A percentile compares a stretch with the other conserved stretches of the same genome.
Conservation (phyloP, 1,284 basidiomycete genomes). For the Ceratobasidium sp. region DNA sequence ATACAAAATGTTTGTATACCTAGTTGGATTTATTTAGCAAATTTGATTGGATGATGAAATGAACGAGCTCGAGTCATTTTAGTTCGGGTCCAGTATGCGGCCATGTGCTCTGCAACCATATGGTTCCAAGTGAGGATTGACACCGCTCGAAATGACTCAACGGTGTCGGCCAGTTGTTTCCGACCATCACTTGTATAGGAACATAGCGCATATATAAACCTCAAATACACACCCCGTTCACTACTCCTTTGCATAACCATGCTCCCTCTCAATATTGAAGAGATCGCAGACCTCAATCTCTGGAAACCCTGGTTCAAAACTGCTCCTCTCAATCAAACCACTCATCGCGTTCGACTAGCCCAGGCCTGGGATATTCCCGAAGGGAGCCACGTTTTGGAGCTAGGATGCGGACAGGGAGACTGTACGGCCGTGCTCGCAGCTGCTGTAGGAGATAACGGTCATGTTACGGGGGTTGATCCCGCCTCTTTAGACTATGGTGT, state of each 20-base stretch:
- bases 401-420: slow-evolving; percentile 64
- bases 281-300: slow-evolving; percentile 36
- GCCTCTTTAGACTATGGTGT: slow-evolving; percentile 60
- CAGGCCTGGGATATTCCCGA: slow-evolving; percentile 56
- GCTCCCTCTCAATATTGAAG: slow-evolving; percentile 34
- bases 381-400: slow-evolving; percentile 59
- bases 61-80: not conserved
- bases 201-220: slow-evolving; percentile 16
- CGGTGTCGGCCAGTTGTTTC: not conserved
- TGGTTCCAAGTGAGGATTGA: not conserved
- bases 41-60: not conserved
- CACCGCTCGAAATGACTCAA: not conserved
- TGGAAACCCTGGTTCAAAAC: slow-evolving; percentile 37
- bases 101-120: not conserved
- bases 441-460: slow-evolving; percentile 58
- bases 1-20: slow-evolving; percentile 12
- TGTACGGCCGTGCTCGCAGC: slow-evolving; percentile 60
- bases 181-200: not conserved
- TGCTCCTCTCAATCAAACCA: slow-evolving; percentile 52
- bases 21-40: slow-evolving; percentile 21
- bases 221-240: not conserved
- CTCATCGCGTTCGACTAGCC: slow-evolving; percentile 60
- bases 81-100: too few species aligned
- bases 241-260: not conserved
- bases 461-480: slow-evolving; percentile 62